phyloP scores from a whole-genome alignment of 2,329 filamentous ascomycete genomes.

The Fusarium sulawesiense region DNA sequence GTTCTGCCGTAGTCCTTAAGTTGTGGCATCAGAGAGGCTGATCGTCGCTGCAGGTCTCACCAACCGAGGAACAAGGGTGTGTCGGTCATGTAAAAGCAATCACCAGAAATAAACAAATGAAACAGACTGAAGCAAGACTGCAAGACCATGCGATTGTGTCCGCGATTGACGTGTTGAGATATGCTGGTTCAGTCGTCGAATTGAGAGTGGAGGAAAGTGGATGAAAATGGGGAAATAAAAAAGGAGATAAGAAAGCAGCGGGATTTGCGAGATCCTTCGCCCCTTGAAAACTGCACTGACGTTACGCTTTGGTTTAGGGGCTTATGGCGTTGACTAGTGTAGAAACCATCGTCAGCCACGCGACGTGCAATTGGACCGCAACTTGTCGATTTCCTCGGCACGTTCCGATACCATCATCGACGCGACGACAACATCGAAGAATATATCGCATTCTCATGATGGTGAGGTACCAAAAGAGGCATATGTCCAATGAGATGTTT shows the following conservation, averaged over 20 bases:
- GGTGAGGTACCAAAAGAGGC: rapidly evolving
- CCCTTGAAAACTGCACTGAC: background rate
- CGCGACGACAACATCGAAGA: background rate
- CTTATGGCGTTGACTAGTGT: background rate
- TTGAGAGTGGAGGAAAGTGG: background rate
- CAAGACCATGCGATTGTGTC: background rate
- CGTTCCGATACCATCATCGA: background rate
- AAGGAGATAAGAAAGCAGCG: background rate
- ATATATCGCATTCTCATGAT: background rate
- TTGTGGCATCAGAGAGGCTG: background rate
- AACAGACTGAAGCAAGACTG: too few relatives aligned
- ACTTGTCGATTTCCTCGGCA: background rate
- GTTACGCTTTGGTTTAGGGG: background rate
- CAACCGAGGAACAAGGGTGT: background rate
- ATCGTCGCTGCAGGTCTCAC: background rate
- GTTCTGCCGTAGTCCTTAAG: background rate
- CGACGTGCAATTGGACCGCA: background rate
- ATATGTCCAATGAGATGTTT: too few relatives aligned
- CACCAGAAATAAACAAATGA: rapidly evolving
- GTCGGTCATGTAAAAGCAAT: background rate
- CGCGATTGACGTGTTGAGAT: background rate
- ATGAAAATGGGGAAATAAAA: background rate
- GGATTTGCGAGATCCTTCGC: background rate
- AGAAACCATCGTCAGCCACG: background rate
- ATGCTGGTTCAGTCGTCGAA: background rate